Evolutionary conservation across 768 basidiomycete genomes (phyloP), one percentile per base, ranked within the genome.

Genomic region (Boletus tomentosulus): DNA sequence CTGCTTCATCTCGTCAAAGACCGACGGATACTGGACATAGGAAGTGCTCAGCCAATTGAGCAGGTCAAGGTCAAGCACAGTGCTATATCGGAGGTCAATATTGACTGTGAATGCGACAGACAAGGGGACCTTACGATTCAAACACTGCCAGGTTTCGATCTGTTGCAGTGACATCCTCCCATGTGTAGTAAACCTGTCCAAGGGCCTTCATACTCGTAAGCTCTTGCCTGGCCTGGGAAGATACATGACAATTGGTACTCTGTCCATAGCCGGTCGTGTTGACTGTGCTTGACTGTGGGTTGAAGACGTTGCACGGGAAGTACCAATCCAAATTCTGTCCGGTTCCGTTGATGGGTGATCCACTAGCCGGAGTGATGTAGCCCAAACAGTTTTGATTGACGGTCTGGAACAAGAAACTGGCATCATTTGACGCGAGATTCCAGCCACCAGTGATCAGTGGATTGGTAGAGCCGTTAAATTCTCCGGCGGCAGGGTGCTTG

Each of bases 351-450:
- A 98, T 96, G 51, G 78, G 80, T 7, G 89, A 88, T 43, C 80
- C 84, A 28, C 76, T 60, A 6, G 89, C 81, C 58, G 84, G 82
- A 4, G 82, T 86, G 63, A 99, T 87, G 66, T 92, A 63, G 8
- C 81, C 82, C 25, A 83, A 72, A 66, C 97, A 99, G 54, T 89
- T 81, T 64, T 89, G 75, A 71, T 94, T 94, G 62, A 86, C 85
- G 44, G 83, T 92, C 74, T 99, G 97, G 75, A 98, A 99, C 64
- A 99, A 67, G 73, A 99, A 98, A 31, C 87, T 90, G 12, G 89
- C 88, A 63, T 99, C 97, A 66, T 89, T 91, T 30, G 93, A 89
- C 3, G 83, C 87, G 0, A 92, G 80, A 60, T 82, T 76, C 84
- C 86, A 98, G 8, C 74, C 73, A 30, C 86, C 85, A 27, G 81